Conservation (phyloP, 148 eudicot genomes). For the Silene conica region DNA sequence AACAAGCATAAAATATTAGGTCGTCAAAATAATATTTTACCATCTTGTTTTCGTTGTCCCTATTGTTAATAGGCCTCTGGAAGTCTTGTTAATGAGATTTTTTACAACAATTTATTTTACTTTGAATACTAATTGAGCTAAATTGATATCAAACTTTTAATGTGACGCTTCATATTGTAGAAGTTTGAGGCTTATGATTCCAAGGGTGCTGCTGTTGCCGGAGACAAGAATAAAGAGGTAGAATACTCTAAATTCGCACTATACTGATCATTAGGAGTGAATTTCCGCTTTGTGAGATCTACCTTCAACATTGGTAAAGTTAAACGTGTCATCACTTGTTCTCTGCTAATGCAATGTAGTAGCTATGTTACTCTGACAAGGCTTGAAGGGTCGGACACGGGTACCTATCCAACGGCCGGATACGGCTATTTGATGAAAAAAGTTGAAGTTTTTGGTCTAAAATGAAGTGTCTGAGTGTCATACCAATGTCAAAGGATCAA, state of each 20-base stretch:
- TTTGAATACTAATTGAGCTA: not conserved
- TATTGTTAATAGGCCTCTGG: not conserved
- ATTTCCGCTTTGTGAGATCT: not conserved
- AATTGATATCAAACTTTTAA: not conserved
- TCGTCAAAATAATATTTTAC: not conserved
- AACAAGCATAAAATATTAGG: not conserved
- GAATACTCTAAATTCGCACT: not conserved
- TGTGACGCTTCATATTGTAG: slow-evolving; percentile 36
- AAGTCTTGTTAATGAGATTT: too few species aligned
- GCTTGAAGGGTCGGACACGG: too few species aligned
- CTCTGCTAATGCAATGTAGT: too few species aligned
- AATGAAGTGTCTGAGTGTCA: too few species aligned
- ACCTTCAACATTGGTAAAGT: not conserved
- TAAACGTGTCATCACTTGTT: not conserved
- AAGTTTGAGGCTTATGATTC: slow-evolving; percentile 93
- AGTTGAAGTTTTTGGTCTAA: too few species aligned
- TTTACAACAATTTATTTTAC: too few species aligned
- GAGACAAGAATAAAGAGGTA: slow-evolving; percentile 93
- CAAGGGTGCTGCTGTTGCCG: slow-evolving; percentile 70
- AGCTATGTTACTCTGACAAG: too few species aligned
- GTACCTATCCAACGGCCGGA: too few species aligned
- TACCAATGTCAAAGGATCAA: too few species aligned
- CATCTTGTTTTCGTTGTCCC: not conserved
- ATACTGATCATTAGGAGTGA: not conserved
- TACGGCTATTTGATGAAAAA: too few species aligned